Evolutionary conservation across 768 basidiomycete genomes (phyloP).

Genomic region (Collybia sordida): DNA sequence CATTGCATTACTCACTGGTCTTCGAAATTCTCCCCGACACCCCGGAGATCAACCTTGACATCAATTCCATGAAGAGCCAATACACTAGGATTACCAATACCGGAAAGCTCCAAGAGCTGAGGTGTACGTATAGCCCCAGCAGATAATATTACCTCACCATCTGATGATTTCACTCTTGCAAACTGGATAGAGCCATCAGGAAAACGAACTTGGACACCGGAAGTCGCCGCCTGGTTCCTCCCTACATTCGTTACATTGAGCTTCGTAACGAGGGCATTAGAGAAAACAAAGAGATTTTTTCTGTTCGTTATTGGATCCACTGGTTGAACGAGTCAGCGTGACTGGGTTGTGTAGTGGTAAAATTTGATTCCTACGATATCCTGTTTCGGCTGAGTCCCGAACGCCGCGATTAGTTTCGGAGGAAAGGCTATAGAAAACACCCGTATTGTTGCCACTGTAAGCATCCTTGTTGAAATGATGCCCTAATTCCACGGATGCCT

Average conservation of each 20-base stretch:
- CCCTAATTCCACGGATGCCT: slow-evolving; percentile 29
- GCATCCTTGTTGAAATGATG: slow-evolving; percentile 27
- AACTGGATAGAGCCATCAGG: slow-evolving; percentile 20
- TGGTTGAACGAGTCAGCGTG: slow-evolving; percentile 4
- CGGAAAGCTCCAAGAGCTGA: slow-evolving; percentile 34
- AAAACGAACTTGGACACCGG: slow-evolving; percentile 23
- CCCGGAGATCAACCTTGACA: slow-evolving; percentile 27
- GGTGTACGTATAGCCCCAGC: slow-evolving; percentile 31
- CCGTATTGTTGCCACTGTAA: slow-evolving; percentile 26
- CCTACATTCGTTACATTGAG: slow-evolving; percentile 10
- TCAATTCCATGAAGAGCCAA: slow-evolving; percentile 21
- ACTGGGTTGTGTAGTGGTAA: neutral
- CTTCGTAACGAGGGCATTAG: slow-evolving; percentile 22
- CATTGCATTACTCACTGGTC: slow-evolving; percentile 20
- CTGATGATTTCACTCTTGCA: slow-evolving; percentile 9
- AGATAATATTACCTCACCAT: slow-evolving; percentile 28
- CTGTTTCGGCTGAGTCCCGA: slow-evolving; percentile 29
- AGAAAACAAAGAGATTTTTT: slow-evolving; percentile 22
- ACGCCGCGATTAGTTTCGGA: slow-evolving; percentile 20
- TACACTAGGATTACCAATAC: slow-evolving; percentile 23
- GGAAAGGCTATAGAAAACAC: slow-evolving; percentile 25
- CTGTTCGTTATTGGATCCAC: slow-evolving; percentile 24
- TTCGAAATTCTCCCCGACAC: slow-evolving; percentile 33
- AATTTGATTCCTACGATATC: slow-evolving; percentile 21
- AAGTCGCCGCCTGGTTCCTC: slow-evolving; percentile 9